Conservation (phyloP, 1,284 basidiomycete species). For the Leccinum variabile region DNA sequence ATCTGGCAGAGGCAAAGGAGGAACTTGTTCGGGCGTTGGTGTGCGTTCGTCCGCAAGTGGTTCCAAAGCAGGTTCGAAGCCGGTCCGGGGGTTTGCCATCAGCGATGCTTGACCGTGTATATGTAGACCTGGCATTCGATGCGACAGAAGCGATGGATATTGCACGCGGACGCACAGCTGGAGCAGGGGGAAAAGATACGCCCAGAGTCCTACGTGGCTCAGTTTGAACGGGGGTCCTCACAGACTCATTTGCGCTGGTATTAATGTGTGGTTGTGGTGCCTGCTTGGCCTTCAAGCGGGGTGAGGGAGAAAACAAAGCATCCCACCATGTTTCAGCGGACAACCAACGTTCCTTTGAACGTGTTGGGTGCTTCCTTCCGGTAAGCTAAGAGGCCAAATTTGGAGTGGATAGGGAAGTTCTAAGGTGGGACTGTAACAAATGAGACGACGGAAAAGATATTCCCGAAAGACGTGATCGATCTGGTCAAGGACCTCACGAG, state of each 20-base stretch:
- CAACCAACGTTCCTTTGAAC: constrained; percentile 58
- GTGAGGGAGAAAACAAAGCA: constrained; percentile 70
- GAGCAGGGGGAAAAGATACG: constrained; percentile 10
- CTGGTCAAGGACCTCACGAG: too few species aligned
- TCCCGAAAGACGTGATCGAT: too few species aligned
- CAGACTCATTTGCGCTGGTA: constrained; percentile 47
- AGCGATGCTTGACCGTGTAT: constrained; percentile 16
- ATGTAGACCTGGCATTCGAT: constrained; percentile 21
- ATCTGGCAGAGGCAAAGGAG: constrained; percentile 52
- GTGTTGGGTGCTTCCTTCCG: constrained; percentile 13
- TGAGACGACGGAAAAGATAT: neutral
- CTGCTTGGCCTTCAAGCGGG: constrained; percentile 54
- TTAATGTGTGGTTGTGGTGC: constrained; percentile 5
- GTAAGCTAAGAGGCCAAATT: constrained; percentile 46
- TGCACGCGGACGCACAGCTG: constrained; percentile 23
- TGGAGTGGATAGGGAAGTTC: constrained; percentile 60
- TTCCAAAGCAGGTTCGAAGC: constrained; percentile 27
- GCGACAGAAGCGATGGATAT: constrained; percentile 14
- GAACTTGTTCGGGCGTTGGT: constrained; percentile 30
- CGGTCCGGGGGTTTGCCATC: constrained; percentile 6
- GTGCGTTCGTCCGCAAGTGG: constrained; percentile 20
- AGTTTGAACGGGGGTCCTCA: constrained; percentile 43
- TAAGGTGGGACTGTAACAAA: constrained; percentile 30
- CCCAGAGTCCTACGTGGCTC: constrained; percentile 5
- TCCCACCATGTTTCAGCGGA: constrained; percentile 79